Evolutionary conservation across 306 rosid species (phyloP), one percentile per base, ranked within the genome.

Genomic region (Dalbergia cultrata): DNA sequence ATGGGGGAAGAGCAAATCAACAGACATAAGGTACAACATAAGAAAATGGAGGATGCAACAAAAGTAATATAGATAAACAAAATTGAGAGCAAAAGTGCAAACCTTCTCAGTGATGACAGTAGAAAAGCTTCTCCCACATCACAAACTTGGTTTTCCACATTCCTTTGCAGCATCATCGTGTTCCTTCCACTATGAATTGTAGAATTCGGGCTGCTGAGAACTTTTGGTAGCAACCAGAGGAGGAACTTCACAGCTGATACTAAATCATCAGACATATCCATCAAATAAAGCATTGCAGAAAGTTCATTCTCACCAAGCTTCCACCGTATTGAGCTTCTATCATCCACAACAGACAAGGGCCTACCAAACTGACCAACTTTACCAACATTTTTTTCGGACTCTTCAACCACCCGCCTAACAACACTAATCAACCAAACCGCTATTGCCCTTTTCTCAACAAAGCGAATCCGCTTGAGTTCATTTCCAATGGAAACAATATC

Each of bases 201-300:
- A 61, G 98, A 85, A 86, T 49, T 90, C 52, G 97, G 78, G 80
- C 88, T 85, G 78, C 79, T 84, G 58, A 79, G 78, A 77, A 87
- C 97, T 86, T 90, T 95, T 3, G 99, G 99, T 85, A 93, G 86
- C 92, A 95, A 70, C 99, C 96, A 95, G 69, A 95, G 89, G 62
- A 95, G 92, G 86, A 95, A 88, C 73, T 90, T 91, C 64, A 91
- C 98, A 63, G 92, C 96, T 60, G 84, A 86, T 74, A 93, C 93
- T 68, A 90, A 87, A 87, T 95, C 97, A 62, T 90, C 89, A 34
- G 96, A 88, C 52, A 84, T 85, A 83, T 93, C 99, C 87, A 86
- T 90, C 80, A 90, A 80, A 88, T 89, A 91, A 67, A 95, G 90
- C 81, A 94, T 80, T 21, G 84, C 66, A 78, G 98, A 91, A 54